Percentiles rank a stretch among this genome's conserved stretches.
These are phyloP conservation scores for Myxozyma sirexii DNA, from an alignment of 805 yeast genomes.

Conservation along the genomic window DNA sequence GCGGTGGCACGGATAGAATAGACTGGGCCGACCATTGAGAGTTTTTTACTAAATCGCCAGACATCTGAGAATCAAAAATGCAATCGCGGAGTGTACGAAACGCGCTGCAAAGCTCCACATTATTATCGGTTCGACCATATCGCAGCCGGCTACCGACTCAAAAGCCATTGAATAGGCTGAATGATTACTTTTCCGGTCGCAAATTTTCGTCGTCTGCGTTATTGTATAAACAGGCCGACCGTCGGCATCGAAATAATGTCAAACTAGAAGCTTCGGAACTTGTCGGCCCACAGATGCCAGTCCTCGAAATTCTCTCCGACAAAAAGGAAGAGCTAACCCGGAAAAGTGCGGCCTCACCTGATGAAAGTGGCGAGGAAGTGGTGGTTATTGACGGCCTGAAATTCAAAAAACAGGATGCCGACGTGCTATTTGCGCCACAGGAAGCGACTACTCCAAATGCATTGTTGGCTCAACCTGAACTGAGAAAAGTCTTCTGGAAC, in stretches of 20 bases:
- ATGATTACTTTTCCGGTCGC: too few species aligned
- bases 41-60: too few species aligned
- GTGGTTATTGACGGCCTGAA: not conserved
- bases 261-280: not conserved
- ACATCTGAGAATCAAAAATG: not conserved
- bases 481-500: not conserved
- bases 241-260: too few species aligned
- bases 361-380: conserved; percentile 3
- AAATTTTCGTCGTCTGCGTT: too few species aligned
- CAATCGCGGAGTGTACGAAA: not conserved
- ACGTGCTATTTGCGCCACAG: not conserved
- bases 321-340: not conserved
- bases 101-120: not conserved
- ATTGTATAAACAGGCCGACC: too few species aligned
- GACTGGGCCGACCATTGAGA: too few species aligned
- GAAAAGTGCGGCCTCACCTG: not conserved
- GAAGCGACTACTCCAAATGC: not conserved
- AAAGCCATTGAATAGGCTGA: too few species aligned
- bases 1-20: too few species aligned
- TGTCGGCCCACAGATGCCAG: not conserved
- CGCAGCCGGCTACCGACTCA: too few species aligned
- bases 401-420: not conserved
- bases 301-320: not conserved
- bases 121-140: not conserved
- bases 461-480: not conserved